Base-by-base conservation (phyloP, 202 grass and related monocot species). In the Dendrocalamus latiflorus region DNA sequence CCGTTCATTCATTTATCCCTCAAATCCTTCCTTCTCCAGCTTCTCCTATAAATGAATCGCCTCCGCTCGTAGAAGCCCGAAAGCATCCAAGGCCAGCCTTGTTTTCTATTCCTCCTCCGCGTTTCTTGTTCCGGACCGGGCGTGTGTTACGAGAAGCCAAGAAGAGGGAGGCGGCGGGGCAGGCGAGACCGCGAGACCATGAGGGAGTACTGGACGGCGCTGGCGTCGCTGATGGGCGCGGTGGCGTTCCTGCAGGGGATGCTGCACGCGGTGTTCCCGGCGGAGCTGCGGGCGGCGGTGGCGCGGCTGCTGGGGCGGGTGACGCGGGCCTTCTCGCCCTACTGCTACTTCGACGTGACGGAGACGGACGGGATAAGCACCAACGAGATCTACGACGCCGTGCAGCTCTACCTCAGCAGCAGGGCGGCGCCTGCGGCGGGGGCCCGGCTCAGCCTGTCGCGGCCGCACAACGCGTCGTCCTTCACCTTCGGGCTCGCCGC, bases 301-400 rank as follows among this genome's bases (percentile, higher is more conserved):
- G n/a, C n/a, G n/a, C n/a, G n/a, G n/a, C n/a, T n/a, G n/a, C n/a
- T n/a, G n/a, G n/a, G n/a, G n/a, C n/a, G n/a, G n/a, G n/a, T n/a
- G n/a, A 88, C 79, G n/a, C 83, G 80, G 1, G 54, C 69, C 79
- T 81, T 97, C 74, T 94, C 94, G 1, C 78, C 91, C 1, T 97
- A 94, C 70, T 85, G 86, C 86, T 97, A 94, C 81, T 94, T 94
- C 77, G 94, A 97, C 77, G 91, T 97, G 6, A 92, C 88, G 14
- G 94, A 97, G 82, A 94, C 76, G 77, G 94, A 94, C 13, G 91
- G 94, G 20, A 88, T 97, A 49, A 89, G 87, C 94, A 97, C 79
- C 68, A 97, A 97, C 83, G 94, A 97, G 66, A 87, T 97, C 65
- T 97, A 97, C 78, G 89, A 85, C 74, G 89, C 94, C 78, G 91